Conservation (phyloP, 805 yeast species). For the Suhomyces canberraensis region DNA sequence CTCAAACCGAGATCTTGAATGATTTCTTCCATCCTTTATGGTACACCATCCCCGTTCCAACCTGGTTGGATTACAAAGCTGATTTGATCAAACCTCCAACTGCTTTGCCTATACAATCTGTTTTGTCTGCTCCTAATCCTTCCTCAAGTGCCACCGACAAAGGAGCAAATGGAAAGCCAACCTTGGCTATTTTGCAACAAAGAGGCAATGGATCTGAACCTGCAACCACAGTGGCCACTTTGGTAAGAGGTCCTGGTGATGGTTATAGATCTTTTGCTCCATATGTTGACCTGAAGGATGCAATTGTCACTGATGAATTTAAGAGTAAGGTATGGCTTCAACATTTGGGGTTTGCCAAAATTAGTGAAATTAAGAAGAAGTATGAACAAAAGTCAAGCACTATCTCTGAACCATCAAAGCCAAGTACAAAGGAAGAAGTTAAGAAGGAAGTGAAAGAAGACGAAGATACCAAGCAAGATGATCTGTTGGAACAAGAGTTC, state of each 20-base stretch:
- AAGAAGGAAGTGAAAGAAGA: constrained; percentile 8
- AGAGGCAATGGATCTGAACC: constrained; percentile 18
- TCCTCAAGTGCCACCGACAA: constrained; percentile 1
- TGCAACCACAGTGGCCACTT: constrained; percentile 9
- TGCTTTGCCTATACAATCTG: constrained; percentile 4
- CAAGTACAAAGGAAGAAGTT: not conserved
- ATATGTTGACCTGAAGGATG: constrained; percentile 28
- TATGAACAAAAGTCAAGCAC: constrained; percentile 6
- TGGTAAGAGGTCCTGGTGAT: constrained; percentile 15
- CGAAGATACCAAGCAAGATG: constrained; percentile 8
- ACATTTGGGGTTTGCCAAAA: constrained; percentile 35
- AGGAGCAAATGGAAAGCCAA: constrained; percentile 7
- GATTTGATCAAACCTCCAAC: constrained; percentile 13
- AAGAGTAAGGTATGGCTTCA: constrained; percentile 37
- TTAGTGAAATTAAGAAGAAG: constrained; percentile 24
- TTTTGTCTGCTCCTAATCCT: constrained; percentile 3
- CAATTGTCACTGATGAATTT: constrained; percentile 29
- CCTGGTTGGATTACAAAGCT: constrained; percentile 36
- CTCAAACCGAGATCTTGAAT: constrained; percentile 35
- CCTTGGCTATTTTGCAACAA: constrained; percentile 24
- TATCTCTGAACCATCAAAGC: not conserved
- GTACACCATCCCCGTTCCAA: constrained; percentile 43
- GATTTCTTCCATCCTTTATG: constrained; percentile 44
- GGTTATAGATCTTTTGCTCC: constrained; percentile 37
- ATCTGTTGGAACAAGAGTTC: constrained; percentile 8